Base-by-base conservation (phyloP, 2,329 filamentous ascomycete genomes). In the Nannizziopsis barbatae region DNA sequence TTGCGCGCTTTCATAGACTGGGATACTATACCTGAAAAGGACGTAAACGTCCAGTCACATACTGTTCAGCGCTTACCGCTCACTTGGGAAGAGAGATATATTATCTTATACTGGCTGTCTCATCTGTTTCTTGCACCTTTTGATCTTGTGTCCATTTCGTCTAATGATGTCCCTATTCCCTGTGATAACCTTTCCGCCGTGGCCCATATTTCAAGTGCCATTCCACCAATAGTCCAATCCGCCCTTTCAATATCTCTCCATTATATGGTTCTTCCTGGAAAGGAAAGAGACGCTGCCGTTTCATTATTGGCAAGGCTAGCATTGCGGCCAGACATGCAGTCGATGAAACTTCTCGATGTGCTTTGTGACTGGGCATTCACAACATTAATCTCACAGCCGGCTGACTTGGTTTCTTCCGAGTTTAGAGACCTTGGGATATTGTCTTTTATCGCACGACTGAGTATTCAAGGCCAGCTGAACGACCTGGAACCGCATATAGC, bases 221-320 rank as follows among this genome's bases (percentile, higher is more conserved):
- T 87, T 1, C 87, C 90, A 0, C 76, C 76, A 1, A 76, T 95
- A 49, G 77, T 86, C 0, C 68, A 77, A 5, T 76, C 86, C 11
- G 71, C 92, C 8, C 70, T 95, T 4, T 77, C 79, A 0, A 65
- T 94, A 20, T 85, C 81, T 5, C 69, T 87, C 47, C 74, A 76
- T 49, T 86, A 87, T 59, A 75, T 96, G 12, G 71, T 77, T 5
- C 79, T 77, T 0, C 76, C 90, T 0, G 87, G 89, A 0, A 95
- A 94, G 58, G 90, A 95, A 61, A 79, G 86, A 50, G 86, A 92
- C 65, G 87, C 88, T 8, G 89, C 92, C n/a, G 87, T 83, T 51
- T 74, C 79, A 2, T 72, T 96, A 18, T 72, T 98, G 6, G 85
- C 94, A 14, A 78, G 88, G 40, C 72, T 95, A 40, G 79, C 82